Evolutionary conservation across 1,139 yeast genomes (phyloP), one percentile per base, ranked within the genome.

Genomic region (Yamadazyma trypodendri): DNA sequence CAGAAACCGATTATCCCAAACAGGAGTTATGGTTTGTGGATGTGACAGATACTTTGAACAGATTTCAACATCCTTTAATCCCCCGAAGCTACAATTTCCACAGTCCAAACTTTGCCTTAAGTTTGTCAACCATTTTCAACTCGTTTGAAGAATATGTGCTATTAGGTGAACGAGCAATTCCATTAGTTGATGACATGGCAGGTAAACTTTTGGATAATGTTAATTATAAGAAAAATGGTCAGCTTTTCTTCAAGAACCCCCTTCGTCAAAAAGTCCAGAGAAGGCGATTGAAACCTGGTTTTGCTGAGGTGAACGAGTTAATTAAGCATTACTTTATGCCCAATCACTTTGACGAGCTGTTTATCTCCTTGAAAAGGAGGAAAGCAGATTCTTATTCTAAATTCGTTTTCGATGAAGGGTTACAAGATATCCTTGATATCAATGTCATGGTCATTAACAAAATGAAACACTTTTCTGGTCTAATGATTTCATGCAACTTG

Each of bases 11-110:
- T 27, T 55, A 40, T 34, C 64, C 65, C 4, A 42, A 48, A 27
- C 68, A 62, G 36, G 53, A 58, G 8, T 23, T 65, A 4, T 51
- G 56, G 57, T 63, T 63, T 48, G 62, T 60, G 4, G 59, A 63
- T 40, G 21, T 61, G 32, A 38, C 48, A 2, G 39, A 48, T 1
- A 50, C 48, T 2, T 27, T 51, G 22, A 49, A 51, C 31, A 35
- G 32, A 2, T 15, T 46, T 13, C 46, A 47, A 21, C 50, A 49
- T 36, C 52, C 55, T 2, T 28, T 37, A 17, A 34, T 52, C 11
- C 40, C 48, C n/a, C 42, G 45, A 23, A 33, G 43, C 7, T 29
- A 45, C 23, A 25, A 40, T 10, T 45, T 40, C 34, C 42, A 44
- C 24, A 49, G 48, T 30, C 50, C 56, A 7, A 52, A 51, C 18